Percentiles rank a stretch among this genome's conserved stretches.
Evolutionary conservation across 352 stramenopile species (phyloP).

Genomic region (Blastocystis sp.): DNA sequence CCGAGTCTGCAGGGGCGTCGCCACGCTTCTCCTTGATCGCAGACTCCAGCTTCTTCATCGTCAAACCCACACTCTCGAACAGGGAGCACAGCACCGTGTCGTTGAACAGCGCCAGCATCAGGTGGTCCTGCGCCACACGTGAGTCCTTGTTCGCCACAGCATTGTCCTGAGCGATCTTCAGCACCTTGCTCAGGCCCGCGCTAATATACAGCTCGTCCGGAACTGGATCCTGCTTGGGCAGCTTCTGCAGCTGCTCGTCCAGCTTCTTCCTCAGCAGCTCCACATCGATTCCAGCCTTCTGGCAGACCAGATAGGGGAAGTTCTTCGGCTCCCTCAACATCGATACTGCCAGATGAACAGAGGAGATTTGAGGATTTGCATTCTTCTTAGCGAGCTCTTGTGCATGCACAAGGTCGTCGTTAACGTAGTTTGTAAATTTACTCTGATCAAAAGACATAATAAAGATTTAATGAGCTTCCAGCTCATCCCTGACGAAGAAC

Average conservation of each 20-base stretch:
- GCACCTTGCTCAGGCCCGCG: slow-evolving; percentile 77
- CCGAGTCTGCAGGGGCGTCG: slow-evolving; percentile 77
- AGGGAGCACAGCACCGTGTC: slow-evolving; percentile 75
- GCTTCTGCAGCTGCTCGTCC: slow-evolving; percentile 75
- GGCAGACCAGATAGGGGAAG: slow-evolving; percentile 75
- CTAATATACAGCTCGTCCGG: slow-evolving; percentile 76
- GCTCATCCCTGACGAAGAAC: no score
- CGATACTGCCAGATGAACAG: slow-evolving; percentile 74
- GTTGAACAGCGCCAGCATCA: slow-evolving; percentile 79
- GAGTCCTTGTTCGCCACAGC: slow-evolving; percentile 80
- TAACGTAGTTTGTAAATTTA: slow-evolving; percentile 28
- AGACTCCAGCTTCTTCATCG: slow-evolving; percentile 77
- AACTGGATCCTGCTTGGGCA: slow-evolving; percentile 78
- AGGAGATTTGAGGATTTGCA: slow-evolving; percentile 38
- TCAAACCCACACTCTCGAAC: slow-evolving; percentile 77
- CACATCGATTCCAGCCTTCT: slow-evolving; percentile 75
- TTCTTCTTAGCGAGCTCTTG: slow-evolving; percentile 43
- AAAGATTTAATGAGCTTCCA: neutral
- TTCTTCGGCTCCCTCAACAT: slow-evolving; percentile 78
- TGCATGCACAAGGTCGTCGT: slow-evolving; percentile 35
- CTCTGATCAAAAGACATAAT: slow-evolving; percentile 40
- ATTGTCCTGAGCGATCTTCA: slow-evolving; percentile 80
- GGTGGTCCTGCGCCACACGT: slow-evolving; percentile 77
- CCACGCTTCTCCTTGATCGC: slow-evolving; percentile 76
- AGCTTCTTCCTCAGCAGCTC: slow-evolving; percentile 75